A percentile compares a stretch with the other conserved stretches of the same genome.
These are phyloP conservation scores for Funneliformis caledonium DNA, from an alignment of 371 early-diverging fungal species.

Conservation along the genomic window DNA sequence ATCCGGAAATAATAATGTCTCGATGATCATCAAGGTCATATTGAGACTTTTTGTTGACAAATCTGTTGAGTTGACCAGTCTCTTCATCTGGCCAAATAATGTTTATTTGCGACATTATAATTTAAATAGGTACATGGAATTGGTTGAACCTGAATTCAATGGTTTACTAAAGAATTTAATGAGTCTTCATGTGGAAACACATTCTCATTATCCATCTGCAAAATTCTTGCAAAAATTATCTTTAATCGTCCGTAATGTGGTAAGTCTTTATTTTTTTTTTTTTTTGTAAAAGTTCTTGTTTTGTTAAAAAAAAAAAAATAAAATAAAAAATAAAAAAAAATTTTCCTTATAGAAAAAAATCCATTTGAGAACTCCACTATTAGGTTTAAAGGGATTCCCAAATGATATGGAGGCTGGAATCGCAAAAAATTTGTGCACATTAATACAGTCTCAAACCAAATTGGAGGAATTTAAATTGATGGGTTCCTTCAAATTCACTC, in stretches of 20 bases:
- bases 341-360: neutral
- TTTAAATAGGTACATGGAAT: slow-evolving; percentile 16
- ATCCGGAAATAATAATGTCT: neutral
- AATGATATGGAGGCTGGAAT: neutral
- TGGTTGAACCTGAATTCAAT: slow-evolving; percentile 8
- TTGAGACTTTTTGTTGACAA: neutral
- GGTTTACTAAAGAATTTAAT: neutral
- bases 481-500: neutral
- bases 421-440: neutral
- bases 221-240: neutral
- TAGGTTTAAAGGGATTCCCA: slow-evolving; percentile 5
- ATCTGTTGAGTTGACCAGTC: neutral
- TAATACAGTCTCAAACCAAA: neutral
- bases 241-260: neutral
- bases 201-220: slow-evolving; percentile 5
- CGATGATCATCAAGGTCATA: neutral
- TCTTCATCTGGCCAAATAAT: slow-evolving; percentile 9
- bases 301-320: no score
- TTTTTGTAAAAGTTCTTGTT: neutral
- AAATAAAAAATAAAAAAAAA: no score
- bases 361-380: neutral
- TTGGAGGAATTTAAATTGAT: neutral
- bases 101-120: neutral
- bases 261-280: neutral
- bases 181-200: neutral